Evolutionary conservation across 2,329 filamentous ascomycete species (phyloP), one percentile per base, ranked within the genome.

Genomic region (Zasmidium cellare): DNA sequence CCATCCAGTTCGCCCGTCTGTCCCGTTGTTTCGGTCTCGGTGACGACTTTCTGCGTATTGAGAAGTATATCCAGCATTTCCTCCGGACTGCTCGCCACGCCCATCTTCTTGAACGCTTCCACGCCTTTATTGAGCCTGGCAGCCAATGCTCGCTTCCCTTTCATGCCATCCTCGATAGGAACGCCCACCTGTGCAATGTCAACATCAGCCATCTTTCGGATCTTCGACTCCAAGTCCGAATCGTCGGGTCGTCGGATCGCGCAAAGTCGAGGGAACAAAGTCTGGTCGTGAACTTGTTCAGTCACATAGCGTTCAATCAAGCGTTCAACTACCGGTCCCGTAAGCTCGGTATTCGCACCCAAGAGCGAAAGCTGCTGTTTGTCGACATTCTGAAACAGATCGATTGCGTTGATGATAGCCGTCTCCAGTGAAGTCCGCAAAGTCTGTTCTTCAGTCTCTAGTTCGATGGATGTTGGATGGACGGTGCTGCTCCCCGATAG

Each of bases 161-260:
- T 83, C 53, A 84, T 83, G 0, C 91, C 91, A 46, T 89, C 89
- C 59, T 92, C 89, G 47, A 97, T 90, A 2, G 85, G 82, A 53
- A 99, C 92, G 0, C 94, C 94, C 16, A 99, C 86, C 74, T 99
- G 94, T 1, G 92, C 94, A 53, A 99, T 89, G 74, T 99, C 94
- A 56, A 99, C 87, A 68, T 88, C 90, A 68, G 91, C 87, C 91
- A 97, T 97, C 72, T 96, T 91, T 45, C 90, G 86, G 55, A 97
- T 94, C 70, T 94, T 92, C 23, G 87, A 85, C 71, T 97, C 93
- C 5, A 99, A 80, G 67, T 97, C 92, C 9, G 89, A 79, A 69
- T 99, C 94, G 64, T 97, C 92, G 0, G 86, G 81, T 51, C 89
- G 84, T 64, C 91, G 90, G 65, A 96, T 85, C 2, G 86, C 82